Evolutionary conservation across 1,139 yeast species (phyloP), one percentile per base, ranked within the genome.

Genomic region (Saccharomyces hybrid): DNA sequence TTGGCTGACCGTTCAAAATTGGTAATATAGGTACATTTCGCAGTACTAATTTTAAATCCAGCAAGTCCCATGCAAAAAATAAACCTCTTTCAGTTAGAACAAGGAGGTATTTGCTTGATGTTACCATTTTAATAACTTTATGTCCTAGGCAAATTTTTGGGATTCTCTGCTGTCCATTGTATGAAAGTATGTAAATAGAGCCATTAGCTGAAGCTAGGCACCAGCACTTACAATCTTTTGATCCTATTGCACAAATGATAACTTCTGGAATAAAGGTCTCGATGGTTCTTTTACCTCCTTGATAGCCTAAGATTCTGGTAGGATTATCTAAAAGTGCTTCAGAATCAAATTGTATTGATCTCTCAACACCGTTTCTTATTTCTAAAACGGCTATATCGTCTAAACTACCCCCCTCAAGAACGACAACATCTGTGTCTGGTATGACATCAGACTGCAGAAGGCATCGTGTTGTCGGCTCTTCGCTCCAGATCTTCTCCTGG

Each of bases 191-290:
- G 51, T 59, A 61, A 7, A 69, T 50, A 6, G 65, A 61, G n/a
- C 72, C 72, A 26, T 59, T 60, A 1, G 70, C 64, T 0, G 72
- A 66, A 2, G 67, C 69, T 11, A 69, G 34, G 47, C 64, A 63
- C 72, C 72, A 69, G 47, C 63, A 56, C n/a, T 61, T 56, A 49
- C 61, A 61, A 28, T 30, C 23, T 0, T 55, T 50, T 5, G 69
- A 65, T 11, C 75, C 75, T 3, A 64, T 61, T 0, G 69, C 70
- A 28, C 68, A 65, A 26, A 78, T 73, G 5, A 80, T 75, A 26
- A 76, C 76, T 52, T 78, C 78, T 1, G 82, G 80, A 13, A 81
- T 63, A 61, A 76, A 80, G 50, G 78, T 76, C 47, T 75, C 77
- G 65, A 82, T 77, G 3, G 73, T 63, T 4, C 75, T 58, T 52